Conservation (phyloP, 1,284 basidiomycete species). For the Porogramme epimiltina region DNA sequence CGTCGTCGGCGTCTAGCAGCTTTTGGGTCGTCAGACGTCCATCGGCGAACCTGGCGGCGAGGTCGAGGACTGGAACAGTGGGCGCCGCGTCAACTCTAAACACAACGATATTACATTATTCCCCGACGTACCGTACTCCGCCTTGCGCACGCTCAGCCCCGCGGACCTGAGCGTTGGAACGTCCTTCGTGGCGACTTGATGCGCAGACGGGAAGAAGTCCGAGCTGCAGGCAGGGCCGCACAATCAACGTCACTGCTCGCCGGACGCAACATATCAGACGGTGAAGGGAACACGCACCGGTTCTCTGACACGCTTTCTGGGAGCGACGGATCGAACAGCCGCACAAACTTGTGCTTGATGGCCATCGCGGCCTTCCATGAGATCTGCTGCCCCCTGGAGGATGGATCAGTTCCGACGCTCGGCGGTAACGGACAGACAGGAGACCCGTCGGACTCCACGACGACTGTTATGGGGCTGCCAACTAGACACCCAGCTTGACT, state of each 20-base stretch:
- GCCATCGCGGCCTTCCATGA: slow-evolving; percentile 88
- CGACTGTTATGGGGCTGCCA: too few relatives aligned
- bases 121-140: slow-evolving; percentile 72
- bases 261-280: slow-evolving; percentile 6
- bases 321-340: slow-evolving; percentile 71
- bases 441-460: too few relatives aligned
- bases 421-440: neutral
- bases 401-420: neutral
- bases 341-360: slow-evolving; percentile 82
- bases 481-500: too few relatives aligned
- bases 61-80: slow-evolving; percentile 69
- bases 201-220: slow-evolving; percentile 69
- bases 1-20: slow-evolving; percentile 70
- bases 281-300: slow-evolving; percentile 31
- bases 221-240: slow-evolving; percentile 11
- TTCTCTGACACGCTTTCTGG: slow-evolving; percentile 64
- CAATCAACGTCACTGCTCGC: slow-evolving; percentile 1
- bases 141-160: slow-evolving; percentile 80
- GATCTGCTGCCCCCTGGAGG: slow-evolving; percentile 80
- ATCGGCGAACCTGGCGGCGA: slow-evolving; percentile 77
- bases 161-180: slow-evolving; percentile 63
- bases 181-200: slow-evolving; percentile 64
- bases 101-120: neutral
- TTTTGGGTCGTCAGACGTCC: slow-evolving; percentile 76
- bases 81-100: neutral